Percentiles rank a stretch among this genome's conserved stretches.
Evolutionary conservation across 768 basidiomycete genomes (phyloP).

Genomic region (Xanthoconium purpureum): DNA sequence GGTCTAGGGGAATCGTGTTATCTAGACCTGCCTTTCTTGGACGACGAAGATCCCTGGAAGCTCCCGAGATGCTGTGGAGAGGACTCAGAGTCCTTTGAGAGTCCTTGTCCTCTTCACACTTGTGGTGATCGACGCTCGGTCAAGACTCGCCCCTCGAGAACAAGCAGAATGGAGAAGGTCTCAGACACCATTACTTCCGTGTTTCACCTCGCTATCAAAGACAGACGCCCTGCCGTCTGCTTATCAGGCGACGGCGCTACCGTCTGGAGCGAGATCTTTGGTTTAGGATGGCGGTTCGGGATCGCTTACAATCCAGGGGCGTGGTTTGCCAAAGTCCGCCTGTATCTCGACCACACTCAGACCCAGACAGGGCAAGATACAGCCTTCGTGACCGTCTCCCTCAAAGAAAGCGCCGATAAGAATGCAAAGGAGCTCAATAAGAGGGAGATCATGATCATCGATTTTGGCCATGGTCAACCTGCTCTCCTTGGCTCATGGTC

Average conservation of each 20-base stretch:
- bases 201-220: conserved; percentile 25
- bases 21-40: conserved; percentile 6
- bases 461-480: conserved; percentile 28
- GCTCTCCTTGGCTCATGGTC: conserved; percentile 25
- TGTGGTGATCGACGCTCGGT: no score
- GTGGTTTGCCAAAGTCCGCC: conserved; percentile 24
- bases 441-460: conserved; percentile 15
- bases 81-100: no score
- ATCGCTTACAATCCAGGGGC: conserved; percentile 15
- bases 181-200: conserved; percentile 24
- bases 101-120: no score
- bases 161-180: conserved; percentile 21
- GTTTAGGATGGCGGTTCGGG: conserved; percentile 29
- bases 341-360: conserved; percentile 30
- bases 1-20: not conserved
- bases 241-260: not conserved
- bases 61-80: conserved; percentile 3
- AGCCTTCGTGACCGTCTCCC: conserved; percentile 13
- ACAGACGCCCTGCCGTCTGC: conserved; percentile 18
- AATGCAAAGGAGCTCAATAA: conserved; percentile 4
- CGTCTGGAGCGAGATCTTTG: conserved; percentile 28
- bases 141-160: no score
- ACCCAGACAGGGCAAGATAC: conserved; percentile 19
- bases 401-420: conserved; percentile 5
- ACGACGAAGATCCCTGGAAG: conserved; percentile 1